Conservation (phyloP, 2,329 filamentous ascomycete genomes). For the Colletotrichum trifolii region DNA sequence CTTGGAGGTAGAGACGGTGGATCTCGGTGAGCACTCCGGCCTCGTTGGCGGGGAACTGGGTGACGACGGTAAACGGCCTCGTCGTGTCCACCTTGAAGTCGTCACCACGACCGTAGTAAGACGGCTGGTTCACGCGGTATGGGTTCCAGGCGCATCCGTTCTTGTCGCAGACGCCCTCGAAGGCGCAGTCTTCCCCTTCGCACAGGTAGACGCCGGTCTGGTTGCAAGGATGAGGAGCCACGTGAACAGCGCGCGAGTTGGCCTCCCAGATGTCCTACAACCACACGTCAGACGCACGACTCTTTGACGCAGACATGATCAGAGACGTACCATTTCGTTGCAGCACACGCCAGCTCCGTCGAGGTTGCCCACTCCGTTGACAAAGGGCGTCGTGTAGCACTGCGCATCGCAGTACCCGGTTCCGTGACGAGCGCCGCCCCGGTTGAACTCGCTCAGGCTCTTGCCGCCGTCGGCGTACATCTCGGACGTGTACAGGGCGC, state of each 20-base stretch:
- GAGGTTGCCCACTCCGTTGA: slow-evolving; percentile 58
- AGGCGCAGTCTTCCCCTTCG: slow-evolving; percentile 52
- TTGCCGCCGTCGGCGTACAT: slow-evolving; percentile 69
- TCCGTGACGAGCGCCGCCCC: slow-evolving; percentile 69
- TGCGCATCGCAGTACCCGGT: slow-evolving; percentile 74
- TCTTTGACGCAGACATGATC: background rate
- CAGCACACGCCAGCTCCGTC: slow-evolving; percentile 60
- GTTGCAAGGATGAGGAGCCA: slow-evolving; percentile 62
- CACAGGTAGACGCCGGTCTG: slow-evolving; percentile 56
- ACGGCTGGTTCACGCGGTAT: slow-evolving; percentile 42
- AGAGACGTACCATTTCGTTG: slow-evolving; percentile 56
- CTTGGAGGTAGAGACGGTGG: slow-evolving; percentile 61
- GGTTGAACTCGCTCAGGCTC: slow-evolving; percentile 62
- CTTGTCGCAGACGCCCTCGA: slow-evolving; percentile 55
- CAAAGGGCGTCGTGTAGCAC: slow-evolving; percentile 62
- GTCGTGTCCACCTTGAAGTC: slow-evolving; percentile 49
- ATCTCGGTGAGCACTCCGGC: slow-evolving; percentile 54
- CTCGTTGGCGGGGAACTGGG: slow-evolving; percentile 57
- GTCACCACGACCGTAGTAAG: slow-evolving; percentile 47
- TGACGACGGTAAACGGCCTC: slow-evolving; percentile 57
- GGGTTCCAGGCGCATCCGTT: slow-evolving; percentile 58
- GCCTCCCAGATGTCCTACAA: slow-evolving; percentile 63
- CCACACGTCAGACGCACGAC: background rate
- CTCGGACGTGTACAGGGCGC: slow-evolving; percentile 70
- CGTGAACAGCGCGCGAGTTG: slow-evolving; percentile 56